Percentiles rank a stretch among this genome's conserved stretches.
phyloP scores from a whole-genome alignment of 345 rosid genomes.

The Turritis glabra region DNA sequence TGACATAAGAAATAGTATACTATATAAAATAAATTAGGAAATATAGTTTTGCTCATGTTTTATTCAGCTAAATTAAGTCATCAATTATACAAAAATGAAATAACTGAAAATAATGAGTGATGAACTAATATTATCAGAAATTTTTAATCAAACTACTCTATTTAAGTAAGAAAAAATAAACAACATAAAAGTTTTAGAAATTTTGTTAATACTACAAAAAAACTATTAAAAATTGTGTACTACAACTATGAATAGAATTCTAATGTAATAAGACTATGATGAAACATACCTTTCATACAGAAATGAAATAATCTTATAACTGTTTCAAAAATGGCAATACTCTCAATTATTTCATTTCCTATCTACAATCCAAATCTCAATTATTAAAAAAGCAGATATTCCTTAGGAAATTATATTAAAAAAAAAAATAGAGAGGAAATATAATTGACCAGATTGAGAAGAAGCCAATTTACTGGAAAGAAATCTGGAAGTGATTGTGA shows the following conservation, averaged over 20 bases:
- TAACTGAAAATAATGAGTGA: too few relatives aligned
- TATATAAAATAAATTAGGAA: background rate
- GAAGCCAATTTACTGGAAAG: constrained; percentile 1
- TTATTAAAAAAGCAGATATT: constrained; percentile 12
- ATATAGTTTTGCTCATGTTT: too few relatives aligned
- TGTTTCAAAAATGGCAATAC: background rate
- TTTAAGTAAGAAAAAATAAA: too few relatives aligned
- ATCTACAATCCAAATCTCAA: constrained; percentile 18
- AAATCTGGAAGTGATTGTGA: constrained; percentile 7
- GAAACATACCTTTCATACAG: background rate
- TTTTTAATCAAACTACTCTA: too few relatives aligned
- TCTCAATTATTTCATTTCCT: constrained; percentile 20
- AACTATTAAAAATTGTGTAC: too few relatives aligned
- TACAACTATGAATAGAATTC: too few relatives aligned
- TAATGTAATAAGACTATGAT: too few relatives aligned
- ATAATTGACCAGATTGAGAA: constrained; percentile 9
- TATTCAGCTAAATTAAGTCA: too few relatives aligned
- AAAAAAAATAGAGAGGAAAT: background rate
- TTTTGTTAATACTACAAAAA: too few relatives aligned
- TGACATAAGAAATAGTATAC: background rate
- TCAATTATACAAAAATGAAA: too few relatives aligned
- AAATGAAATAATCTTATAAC: background rate
- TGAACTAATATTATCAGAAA: too few relatives aligned
- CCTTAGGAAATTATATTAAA: background rate
- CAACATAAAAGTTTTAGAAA: too few relatives aligned